Conservation (phyloP, 495 filamentous ascomycete genomes). For the Tetracladium marchalianum region DNA sequence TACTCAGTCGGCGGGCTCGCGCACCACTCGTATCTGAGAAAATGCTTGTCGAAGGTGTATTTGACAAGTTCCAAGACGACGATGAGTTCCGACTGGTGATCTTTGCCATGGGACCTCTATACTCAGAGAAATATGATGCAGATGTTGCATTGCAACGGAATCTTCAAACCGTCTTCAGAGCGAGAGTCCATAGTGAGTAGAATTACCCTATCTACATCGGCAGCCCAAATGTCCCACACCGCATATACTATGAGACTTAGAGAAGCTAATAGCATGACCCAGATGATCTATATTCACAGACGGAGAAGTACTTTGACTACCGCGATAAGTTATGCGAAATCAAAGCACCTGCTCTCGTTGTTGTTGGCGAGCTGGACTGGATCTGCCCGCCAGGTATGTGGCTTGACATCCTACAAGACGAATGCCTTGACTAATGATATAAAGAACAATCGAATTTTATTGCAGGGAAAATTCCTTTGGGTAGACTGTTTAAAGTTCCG, state of each 20-base stretch:
- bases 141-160: background rate
- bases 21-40: background rate
- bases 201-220: too few species aligned
- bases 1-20: background rate
- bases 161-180: conserved; percentile 1
- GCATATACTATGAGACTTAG: too few species aligned
- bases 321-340: background rate
- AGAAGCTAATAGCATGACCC: background rate
- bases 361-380: conserved; percentile 5
- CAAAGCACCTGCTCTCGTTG: background rate
- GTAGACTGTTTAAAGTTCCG: background rate
- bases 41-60: conserved; percentile 1
- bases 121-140: background rate
- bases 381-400: conserved; percentile 3
- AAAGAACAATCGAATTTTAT: conserved; percentile 2
- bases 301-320: conserved; percentile 6
- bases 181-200: conserved; percentile 1
- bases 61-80: background rate
- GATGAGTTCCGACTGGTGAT: conserved; percentile 2
- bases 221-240: too few species aligned
- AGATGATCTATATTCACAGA: conserved; percentile 5
- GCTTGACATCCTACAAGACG: background rate
- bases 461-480: background rate
- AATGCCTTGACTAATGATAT: background rate
- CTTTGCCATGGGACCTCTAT: background rate